These are phyloP conservation scores for Solidago caesia DNA, from an alignment of 129 eudicot species.

Conservation along the genomic window DNA sequence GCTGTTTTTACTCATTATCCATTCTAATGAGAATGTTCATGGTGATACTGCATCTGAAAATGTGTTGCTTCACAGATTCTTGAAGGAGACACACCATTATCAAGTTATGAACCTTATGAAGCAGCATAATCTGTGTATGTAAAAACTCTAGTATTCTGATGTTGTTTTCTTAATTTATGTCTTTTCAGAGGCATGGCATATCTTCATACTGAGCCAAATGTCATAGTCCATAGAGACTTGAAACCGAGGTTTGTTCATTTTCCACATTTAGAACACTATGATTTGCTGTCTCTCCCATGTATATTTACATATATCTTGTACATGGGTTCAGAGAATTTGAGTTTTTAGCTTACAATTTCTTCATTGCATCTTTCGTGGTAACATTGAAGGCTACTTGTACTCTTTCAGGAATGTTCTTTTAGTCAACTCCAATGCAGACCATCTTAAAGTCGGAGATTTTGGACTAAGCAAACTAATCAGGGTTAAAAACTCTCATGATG, in stretches of 20 bases:
- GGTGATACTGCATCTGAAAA: too few relatives aligned
- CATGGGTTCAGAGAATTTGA: background rate
- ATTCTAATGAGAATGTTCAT: too few relatives aligned
- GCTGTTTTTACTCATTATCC: too few relatives aligned
- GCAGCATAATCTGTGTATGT: background rate
- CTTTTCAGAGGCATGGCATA: constrained; percentile 89
- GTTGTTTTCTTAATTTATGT: background rate
- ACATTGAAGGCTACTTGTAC: constrained; percentile 2
- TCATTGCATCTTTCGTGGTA: background rate
- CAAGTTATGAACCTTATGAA: background rate
- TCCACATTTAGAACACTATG: constrained; percentile 17
- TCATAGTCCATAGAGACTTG: constrained; percentile 85
- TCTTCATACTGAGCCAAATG: constrained; percentile 97
- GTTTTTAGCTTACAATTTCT: background rate
- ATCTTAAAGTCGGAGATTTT: constrained; percentile 96
- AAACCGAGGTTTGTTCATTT: constrained; percentile 73
- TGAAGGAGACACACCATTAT: background rate
- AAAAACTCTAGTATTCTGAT: background rate
- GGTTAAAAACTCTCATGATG: constrained; percentile 86
- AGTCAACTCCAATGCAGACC: constrained; percentile 94
- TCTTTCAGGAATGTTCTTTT: constrained; percentile 86
- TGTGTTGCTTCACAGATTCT: background rate
- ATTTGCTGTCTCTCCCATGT: too few relatives aligned
- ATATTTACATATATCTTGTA: background rate
- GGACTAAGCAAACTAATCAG: constrained; percentile 92